Percentiles rank a stretch among this genome's conserved stretches.
Evolutionary conservation across 495 filamentous ascomycete species (phyloP).

Genomic region (Viridothelium virens): DNA sequence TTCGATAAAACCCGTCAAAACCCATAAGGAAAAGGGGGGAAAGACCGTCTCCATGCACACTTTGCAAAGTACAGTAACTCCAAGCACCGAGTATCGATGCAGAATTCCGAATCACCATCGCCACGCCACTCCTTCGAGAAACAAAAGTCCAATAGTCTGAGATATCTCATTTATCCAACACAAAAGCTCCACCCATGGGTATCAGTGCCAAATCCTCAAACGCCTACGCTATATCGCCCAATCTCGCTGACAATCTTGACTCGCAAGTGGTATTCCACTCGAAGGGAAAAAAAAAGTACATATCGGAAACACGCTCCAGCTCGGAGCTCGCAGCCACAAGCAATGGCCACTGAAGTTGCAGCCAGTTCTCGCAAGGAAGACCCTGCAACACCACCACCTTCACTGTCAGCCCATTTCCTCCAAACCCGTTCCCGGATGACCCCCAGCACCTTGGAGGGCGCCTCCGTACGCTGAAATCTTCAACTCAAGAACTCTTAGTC

Average conservation of each 20-base stretch:
- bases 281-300: background rate
- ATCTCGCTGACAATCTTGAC: too few relatives aligned
- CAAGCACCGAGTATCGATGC: too few relatives aligned
- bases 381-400: background rate
- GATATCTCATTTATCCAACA: too few relatives aligned
- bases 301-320: background rate
- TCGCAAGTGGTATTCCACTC: background rate
- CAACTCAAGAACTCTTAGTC: background rate
- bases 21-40: background rate
- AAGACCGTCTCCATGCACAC: background rate
- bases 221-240: background rate
- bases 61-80: too few relatives aligned
- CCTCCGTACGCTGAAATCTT: background rate
- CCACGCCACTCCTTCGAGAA: too few relatives aligned
- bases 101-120: too few relatives aligned
- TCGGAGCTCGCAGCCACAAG: slow-evolving; percentile 8
- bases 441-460: too few relatives aligned
- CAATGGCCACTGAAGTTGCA: slow-evolving; percentile 1
- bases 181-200: too few relatives aligned
- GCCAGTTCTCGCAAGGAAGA: background rate
- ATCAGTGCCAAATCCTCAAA: background rate
- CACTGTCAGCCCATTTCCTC: background rate
- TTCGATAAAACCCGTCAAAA: slow-evolving; percentile 6
- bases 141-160: too few relatives aligned
- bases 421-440: too few relatives aligned